Evolutionary conservation across 179 eudicot species (phyloP), one percentile per base, ranked within the genome.

Genomic region (Silene noctiflora): DNA sequence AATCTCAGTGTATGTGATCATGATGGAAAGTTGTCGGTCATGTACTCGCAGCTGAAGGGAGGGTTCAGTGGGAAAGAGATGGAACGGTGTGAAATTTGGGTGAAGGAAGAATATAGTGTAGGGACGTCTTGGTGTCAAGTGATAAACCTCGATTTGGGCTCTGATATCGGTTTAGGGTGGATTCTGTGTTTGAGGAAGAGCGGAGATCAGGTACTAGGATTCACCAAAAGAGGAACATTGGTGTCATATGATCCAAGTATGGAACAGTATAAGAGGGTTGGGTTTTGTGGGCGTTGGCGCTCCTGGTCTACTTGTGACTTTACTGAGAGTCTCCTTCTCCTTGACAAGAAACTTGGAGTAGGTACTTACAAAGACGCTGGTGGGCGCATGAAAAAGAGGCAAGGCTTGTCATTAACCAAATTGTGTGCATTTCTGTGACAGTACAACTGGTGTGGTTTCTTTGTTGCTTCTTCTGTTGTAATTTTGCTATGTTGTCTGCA

Each of bases 31-130:
- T 79, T 79, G 75, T 68, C 78, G 20, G 71, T 74, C 9, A 4
- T 71, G 21, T 69, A 51, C 17, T 69, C 66, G 7, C 71, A 68
- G 33, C 27, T 69, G 31, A 79, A 59, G 24, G 76, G 76, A 20
- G 80, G 76, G 2, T 22, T 56, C 17, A 0, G 4, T 16, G 75
- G 77, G 75, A 71, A 69, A 51, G 74, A 67, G 17, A 79, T 67
- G 75, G 17, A 46, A 0, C 22, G 20, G 0, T 74, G 78, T 68
- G 78, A 74, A 6, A 79, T 74, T 2, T 79, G 82, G 82, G 74
- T 79, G 6, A 74, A 68, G 58, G 59, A 22, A 11, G 74, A 79
- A 17, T 74, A 79, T 46, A 68, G 9, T 20, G 71, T 67, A 55
- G 74, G 69, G 19, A 68, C 25, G 8, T 74, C 82, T 0, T 79